Percentiles rank a stretch among this genome's conserved stretches.
Evolutionary conservation across 441 rosid species (phyloP).

Genomic region (Erysimum cheiri): DNA sequence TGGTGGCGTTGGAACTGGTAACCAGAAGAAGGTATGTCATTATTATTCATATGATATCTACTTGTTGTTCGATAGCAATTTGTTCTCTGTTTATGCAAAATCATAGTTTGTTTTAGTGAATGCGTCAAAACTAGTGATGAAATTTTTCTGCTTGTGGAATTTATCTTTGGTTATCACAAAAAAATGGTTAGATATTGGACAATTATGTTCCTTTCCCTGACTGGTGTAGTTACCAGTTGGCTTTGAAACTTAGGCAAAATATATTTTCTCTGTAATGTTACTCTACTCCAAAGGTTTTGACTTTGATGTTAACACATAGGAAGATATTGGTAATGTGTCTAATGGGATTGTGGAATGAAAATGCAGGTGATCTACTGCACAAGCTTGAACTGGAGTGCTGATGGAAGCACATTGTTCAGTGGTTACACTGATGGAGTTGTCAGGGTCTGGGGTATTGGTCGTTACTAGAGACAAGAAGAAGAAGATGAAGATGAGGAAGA

Average conservation of each 20-base stretch:
- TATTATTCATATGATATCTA: not conserved
- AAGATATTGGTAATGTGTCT: not conserved
- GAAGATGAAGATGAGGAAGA: conserved; percentile 20
- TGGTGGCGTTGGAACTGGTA: conserved; percentile 54
- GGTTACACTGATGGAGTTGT: conserved; percentile 93
- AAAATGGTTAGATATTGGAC: not conserved
- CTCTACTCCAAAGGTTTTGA: not conserved
- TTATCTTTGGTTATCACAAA: not conserved
- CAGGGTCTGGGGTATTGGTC: conserved; percentile 93
- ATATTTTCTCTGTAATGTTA: not conserved
- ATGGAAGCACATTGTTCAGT: conserved; percentile 92
- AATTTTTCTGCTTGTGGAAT: not conserved
- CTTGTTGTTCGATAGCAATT: not conserved
- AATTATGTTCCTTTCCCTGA: not conserved
- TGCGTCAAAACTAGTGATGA: not conserved
- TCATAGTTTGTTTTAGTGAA: not conserved
- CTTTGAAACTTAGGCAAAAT: not conserved
- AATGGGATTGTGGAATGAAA: conserved; percentile 19
- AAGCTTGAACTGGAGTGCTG: conserved; percentile 88
- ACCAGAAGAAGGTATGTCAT: conserved; percentile 48
- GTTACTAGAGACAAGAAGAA: conserved; percentile 50
- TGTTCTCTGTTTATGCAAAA: not conserved
- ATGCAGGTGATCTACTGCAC: conserved; percentile 90
- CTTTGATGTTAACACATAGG: not conserved
- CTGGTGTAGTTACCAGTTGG: not conserved